phyloP scores from a whole-genome alignment of 768 basidiomycete species.

The Xerocomellus dryophilus region DNA sequence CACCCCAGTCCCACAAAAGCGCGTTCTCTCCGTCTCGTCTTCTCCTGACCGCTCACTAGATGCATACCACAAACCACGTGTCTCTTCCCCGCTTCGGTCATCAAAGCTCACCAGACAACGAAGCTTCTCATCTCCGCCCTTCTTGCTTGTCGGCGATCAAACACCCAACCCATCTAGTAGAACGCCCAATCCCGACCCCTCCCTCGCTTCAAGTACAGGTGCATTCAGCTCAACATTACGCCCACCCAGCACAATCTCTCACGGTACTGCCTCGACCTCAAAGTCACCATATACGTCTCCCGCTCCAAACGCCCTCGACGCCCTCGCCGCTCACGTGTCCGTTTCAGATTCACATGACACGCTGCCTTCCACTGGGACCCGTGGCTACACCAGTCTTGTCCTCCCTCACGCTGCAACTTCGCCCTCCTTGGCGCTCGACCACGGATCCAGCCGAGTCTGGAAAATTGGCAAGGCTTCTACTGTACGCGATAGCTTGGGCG shows the following conservation, averaged over 20 bases:
- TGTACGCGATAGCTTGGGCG: constrained; percentile 24
- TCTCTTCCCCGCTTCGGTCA: constrained; percentile 24
- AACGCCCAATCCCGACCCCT: neutral
- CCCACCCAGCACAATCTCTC: constrained; percentile 14
- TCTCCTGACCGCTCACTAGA: constrained; percentile 9
- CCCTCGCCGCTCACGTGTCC: constrained; percentile 32
- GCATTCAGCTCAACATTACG: constrained; percentile 13
- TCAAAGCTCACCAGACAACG: constrained; percentile 29
- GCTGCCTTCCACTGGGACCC: constrained; percentile 50
- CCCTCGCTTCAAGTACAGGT: constrained; percentile 8
- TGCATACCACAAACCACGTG: constrained; percentile 19
- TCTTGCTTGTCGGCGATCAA: constrained; percentile 6
- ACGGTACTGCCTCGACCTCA: constrained; percentile 21
- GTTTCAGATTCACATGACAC: constrained; percentile 23
- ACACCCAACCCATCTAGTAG: neutral
- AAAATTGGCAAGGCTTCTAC: constrained; percentile 20
- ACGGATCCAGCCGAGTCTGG: constrained; percentile 24
- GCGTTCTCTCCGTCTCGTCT: constrained; percentile 12
- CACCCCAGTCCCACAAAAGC: constrained; percentile 14
- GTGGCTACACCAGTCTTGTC: constrained; percentile 52
- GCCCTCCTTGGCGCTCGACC: constrained; percentile 14
- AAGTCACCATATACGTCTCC: constrained; percentile 32
- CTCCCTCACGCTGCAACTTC: constrained; percentile 42
- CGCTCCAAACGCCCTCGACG: constrained; percentile 30
- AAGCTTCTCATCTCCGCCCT: constrained; percentile 31